phyloP scores from a whole-genome alignment of 192 early-diverging fungal species.

The Rhizoclosmatium sp. region DNA sequence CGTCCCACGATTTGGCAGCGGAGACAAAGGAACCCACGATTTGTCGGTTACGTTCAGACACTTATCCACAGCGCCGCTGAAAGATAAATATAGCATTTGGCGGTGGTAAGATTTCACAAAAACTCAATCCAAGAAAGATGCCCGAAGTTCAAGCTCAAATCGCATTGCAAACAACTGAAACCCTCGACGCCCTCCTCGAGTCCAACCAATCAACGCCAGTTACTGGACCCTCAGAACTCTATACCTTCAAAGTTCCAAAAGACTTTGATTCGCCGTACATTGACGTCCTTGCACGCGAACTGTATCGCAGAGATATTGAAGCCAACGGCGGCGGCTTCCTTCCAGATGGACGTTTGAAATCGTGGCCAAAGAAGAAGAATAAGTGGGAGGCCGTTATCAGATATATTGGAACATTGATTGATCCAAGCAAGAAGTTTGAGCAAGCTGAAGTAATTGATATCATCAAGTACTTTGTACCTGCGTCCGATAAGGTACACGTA shows the following conservation, averaged over 20 bases:
- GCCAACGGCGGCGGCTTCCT: not conserved
- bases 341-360: conserved; percentile 11
- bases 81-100: too few species aligned
- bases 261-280: conserved; percentile 23
- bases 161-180: not conserved
- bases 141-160: too few species aligned
- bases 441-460: not conserved
- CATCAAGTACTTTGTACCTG: not conserved
- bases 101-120: too few species aligned
- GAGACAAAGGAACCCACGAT: too few species aligned
- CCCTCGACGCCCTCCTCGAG: not conserved
- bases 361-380: not conserved
- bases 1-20: too few species aligned
- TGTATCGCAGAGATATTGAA: not conserved
- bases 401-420: conserved; percentile 20
- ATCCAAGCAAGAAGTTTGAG: conserved; percentile 1
- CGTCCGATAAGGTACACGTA: not conserved
- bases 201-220: not conserved
- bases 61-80: too few species aligned
- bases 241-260: not conserved
- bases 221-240: not conserved
- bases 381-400: conserved; percentile 12
- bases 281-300: conserved; percentile 28
- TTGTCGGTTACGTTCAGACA: too few species aligned
- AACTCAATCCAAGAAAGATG: too few species aligned